A percentile compares a stretch with the other conserved stretches of the same genome.
Evolutionary conservation across 2,329 filamentous ascomycete species (phyloP).

Genomic region (Talaromyces sp.): DNA sequence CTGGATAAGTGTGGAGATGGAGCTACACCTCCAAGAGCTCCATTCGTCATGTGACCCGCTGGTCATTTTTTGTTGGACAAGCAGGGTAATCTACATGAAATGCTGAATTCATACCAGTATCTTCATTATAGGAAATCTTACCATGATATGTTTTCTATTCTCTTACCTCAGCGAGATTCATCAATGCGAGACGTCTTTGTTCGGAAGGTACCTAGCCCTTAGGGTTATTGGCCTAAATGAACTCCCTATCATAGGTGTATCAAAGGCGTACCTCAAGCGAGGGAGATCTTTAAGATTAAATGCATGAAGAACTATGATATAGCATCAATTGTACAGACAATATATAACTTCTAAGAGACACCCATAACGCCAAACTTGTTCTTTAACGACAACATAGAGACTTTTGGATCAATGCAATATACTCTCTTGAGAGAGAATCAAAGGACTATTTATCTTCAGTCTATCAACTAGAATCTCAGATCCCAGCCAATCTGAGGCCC

Average conservation of each 20-base stretch:
- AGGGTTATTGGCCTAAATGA: background rate
- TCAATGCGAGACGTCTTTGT: background rate
- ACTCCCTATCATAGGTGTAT: too few relatives aligned
- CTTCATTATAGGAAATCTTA: background rate
- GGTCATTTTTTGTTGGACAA: background rate
- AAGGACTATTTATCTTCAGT: background rate
- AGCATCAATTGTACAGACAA: background rate
- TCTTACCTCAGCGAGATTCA: too few relatives aligned
- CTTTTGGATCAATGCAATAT: background rate
- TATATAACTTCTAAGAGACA: background rate
- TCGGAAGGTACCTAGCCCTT: background rate
- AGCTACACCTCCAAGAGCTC: constrained; percentile 4
- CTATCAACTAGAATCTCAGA: constrained; percentile 16
- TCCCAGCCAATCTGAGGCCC: constrained; percentile 83
- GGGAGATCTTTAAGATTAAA: background rate
- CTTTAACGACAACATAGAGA: background rate
- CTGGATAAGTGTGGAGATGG: background rate
- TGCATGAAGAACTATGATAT: background rate
- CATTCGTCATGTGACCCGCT: constrained; percentile 7
- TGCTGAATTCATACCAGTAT: background rate
- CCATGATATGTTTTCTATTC: background rate
- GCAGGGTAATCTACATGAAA: background rate
- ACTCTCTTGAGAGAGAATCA: background rate
- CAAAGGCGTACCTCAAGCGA: too few relatives aligned
- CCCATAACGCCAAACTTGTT: background rate